Base-by-base conservation (phyloP, 1,284 basidiomycete species). In the Trametes pubescens region DNA sequence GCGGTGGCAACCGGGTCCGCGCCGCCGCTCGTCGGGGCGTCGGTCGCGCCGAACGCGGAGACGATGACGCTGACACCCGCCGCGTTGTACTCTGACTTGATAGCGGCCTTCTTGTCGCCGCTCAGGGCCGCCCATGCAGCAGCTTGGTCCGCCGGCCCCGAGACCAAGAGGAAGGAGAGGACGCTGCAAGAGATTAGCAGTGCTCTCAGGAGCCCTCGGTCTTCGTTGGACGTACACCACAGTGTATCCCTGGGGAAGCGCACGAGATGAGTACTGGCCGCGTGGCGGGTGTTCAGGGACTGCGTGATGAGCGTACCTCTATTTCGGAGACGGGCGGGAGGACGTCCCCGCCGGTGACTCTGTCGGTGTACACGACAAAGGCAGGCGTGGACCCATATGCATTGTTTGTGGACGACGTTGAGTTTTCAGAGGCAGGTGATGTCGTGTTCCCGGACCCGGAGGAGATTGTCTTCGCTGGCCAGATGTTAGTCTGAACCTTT, bases 21-120 rank as follows among this genome's bases (percentile, higher is more conserved):
- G n/a, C 78, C 78, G 0, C 74, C 75, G 9, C 78, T 76, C 18
- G 85, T 86, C 3, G 86, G 86, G 0, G 73, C 72, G 49, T 86
- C 83, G 0, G 83, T 82, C 1, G 81, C 79, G 6, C 86, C 85
- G 61, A 85, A 85, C 8, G 76, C 79, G 21, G 82, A 80, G 13
- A 84, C 82, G 34, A 84, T 72, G 46, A 85, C 67, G 56, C 79
- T 80, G 68, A 84, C 79, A 2, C 81, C 82, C 0, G 82, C 83
- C 32, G 74, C 73, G 32, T 75, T 74, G 68, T 85, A 85, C 51
- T 80, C 72, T 2, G 74, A 65, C 57, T 82, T 76, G 72, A 82
- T 74, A 51, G 72, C 61, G 21, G 69, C 60, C 24, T 82, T 78
- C 34, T 77, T 63, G 24, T 66, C 61, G 4, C 69, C 72, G 24